Base-by-base conservation (phyloP, 2,329 filamentous ascomycete species). In the Phialophora chinensis region DNA sequence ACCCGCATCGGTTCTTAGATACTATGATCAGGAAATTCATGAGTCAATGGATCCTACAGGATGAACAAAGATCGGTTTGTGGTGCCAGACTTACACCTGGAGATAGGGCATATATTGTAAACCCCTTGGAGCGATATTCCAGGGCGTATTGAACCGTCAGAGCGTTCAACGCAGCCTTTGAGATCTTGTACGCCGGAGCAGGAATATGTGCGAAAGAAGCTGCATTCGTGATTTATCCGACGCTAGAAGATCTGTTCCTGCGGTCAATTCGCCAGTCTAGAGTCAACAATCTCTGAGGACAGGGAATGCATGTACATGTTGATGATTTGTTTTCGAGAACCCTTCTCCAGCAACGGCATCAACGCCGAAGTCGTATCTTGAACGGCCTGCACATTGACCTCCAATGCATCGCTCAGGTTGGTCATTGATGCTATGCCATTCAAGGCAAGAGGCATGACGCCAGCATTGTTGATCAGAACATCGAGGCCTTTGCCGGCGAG, bases 121-220 rank as follows among this genome's bases (percentile, higher is more conserved):
- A 83, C 1, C 80, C 81, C 17, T 80, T 74, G 3, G 76, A 66
- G 2, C 67, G 75, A 50, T 77, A 76, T 0, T 75, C 71, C 2
- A 75, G 57, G 0, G 80, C 76, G 50, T 79, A 83, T 66, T 82
- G 81, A 0, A 79, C 76, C 1, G 80, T 84, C 47, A 85, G 70
- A 73, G 79, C 79, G 66, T 83, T 83, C 63, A 83, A 62, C 0
- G 81, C 81, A 0, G 82, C 78, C 68, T 84, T 85, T 14, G 80
- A 78, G 67, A 84, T 76, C 65, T 81, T 77, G 75, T 81, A 81
- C 0, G 0, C 67, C 54, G 74, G 20, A 72, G 62, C 1, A 62
- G 42, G 1, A 55, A 63, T 61, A 66, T 77, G 2, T 42, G 50
- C 0, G 31, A 63, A 62, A 17, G 25, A 10, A 5, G 69, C 6